Base-by-base conservation (phyloP, 1,139 yeast genomes). In the Yamadazyma jaroonii region DNA sequence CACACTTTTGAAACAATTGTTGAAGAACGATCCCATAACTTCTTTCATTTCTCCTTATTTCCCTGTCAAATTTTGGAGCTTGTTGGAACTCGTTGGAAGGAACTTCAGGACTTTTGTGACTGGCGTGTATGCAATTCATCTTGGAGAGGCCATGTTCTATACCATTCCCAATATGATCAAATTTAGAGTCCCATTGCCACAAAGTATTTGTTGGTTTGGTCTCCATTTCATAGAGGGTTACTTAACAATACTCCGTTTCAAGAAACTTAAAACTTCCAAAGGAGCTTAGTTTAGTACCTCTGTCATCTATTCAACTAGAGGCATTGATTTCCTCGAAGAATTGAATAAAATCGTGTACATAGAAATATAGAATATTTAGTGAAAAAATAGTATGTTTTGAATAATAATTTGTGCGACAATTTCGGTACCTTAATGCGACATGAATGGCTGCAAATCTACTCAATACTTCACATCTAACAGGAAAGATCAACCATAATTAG, bases 151-250 rank as follows among this genome's bases (percentile, higher is more conserved):
- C 4, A 17, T 59, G 2, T 42, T 63, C n/a, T 39, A 72, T 12
- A 50, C 78, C 14, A 51, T 62, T 39, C 86, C 85, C 9, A 56
- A 57, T 32, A 52, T 76, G 40, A 56, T 46, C 25, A 72, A 67
- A 51, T 77, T 78, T 56, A 72, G 90, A 57, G 80, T 79, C 36
- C 81, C 86, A 5, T 50, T 57, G 0, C 64, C 62, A 33, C 65
- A 64, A 40, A 62, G 62, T 34, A 38, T 75, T 9, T 69, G 67
- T 28, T 81, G 87, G 81, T 53, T 65, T 27, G 33, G 64, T 10
- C 62, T 75, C 56, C 68, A 74, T 41, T 43, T 80, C 23, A 21
- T 81, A 25, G 88, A 82, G 54, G 92, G 92, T 0, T 71, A 62
- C 42, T 59, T 67, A n/a, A n/a, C n/a, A n/a, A n/a, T n/a, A n/a